Base-by-base conservation (phyloP, 805 yeast species). In the Starmerella gropengiesseri region DNA sequence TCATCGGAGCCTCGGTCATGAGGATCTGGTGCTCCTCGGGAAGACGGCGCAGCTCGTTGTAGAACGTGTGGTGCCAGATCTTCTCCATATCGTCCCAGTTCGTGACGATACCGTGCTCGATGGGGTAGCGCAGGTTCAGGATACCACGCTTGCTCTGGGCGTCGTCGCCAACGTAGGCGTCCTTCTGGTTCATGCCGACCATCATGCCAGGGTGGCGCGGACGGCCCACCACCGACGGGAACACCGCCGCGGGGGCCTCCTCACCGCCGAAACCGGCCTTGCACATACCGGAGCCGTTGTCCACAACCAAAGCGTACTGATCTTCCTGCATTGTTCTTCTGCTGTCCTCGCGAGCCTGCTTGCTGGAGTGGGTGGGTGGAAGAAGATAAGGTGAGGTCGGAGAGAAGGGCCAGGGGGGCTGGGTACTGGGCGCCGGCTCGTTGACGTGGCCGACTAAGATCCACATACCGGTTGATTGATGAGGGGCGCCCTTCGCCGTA, bases 231-330 rank as follows among this genome's bases (percentile, higher is more conserved):
- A 91, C 89, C 52, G 97, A 91, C 65, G 98, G 98, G 89, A 91
- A 91, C 60, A 91, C 98, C 63, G 98, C 97, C 71, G 96, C 83
- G 67, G 98, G 98, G 55, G 97, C 97, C 75, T 91, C 98, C 67
- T 91, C 97, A 76, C 98, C 98, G 78, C 98, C 97, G 68, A 87
- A 91, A 73, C 98, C 98, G 89, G 98, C 98, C 70, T 91, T 91
- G 81, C 98, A 91, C 97, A 91, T 91, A 78, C 98, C 98, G 66
- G 98, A 91, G 75, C 98, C 98, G 74, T 89, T 89, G 70, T 89
- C 98, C 73, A 89, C 89, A 74, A 89, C 97, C 62, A 66, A 66
- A 44, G 62, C 61, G 55, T 54, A 58, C 51, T 55, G 52, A 50
- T 59, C 62, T 56, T 58, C 61, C 53, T 56, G 52, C 49, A 46